Conservation (phyloP, 1,139 yeast genomes). For the Sugiyamaella xylanicola region DNA sequence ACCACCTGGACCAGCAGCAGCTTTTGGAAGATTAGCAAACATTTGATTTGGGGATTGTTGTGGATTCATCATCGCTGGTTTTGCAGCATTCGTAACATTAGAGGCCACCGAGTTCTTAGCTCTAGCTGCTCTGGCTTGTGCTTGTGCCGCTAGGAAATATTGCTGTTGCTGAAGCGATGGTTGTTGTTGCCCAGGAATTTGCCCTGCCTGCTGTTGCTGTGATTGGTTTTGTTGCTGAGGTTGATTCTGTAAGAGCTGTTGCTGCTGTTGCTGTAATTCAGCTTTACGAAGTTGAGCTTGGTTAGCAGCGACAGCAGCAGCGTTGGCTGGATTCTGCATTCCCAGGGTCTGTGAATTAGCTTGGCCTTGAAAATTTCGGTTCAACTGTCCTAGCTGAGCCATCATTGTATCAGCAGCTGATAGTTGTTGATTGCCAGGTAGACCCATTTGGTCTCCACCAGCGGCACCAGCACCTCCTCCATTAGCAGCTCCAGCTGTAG, state of each 20-base stretch:
- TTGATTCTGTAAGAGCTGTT: constrained; percentile 30
- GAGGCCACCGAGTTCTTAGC: constrained; percentile 29
- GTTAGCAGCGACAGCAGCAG: constrained; percentile 17
- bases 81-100: constrained; percentile 17
- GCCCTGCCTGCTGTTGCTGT: constrained; percentile 16
- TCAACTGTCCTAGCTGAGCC: constrained; percentile 21
- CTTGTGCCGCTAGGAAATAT: constrained; percentile 24
- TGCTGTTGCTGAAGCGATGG: constrained; percentile 20
- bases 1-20: constrained; percentile 10
- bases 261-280: constrained; percentile 31
- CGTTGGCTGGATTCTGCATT: constrained; percentile 18
- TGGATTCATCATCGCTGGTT: constrained; percentile 17
- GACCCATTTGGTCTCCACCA: constrained; percentile 12
- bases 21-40: constrained; percentile 14
- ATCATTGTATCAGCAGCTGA: constrained; percentile 28
- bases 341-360: constrained; percentile 11
- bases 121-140: constrained; percentile 34
- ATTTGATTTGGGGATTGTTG: constrained; percentile 18
- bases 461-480: neutral
- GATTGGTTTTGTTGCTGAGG: constrained; percentile 20
- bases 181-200: constrained; percentile 26
- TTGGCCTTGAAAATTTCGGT: constrained; percentile 13
- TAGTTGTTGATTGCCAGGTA: constrained; percentile 15
- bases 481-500: constrained; percentile 21
- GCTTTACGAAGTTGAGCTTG: constrained; percentile 15